Conservation (phyloP, 2,329 filamentous ascomycete genomes). For the Fusarium heterosporum region DNA sequence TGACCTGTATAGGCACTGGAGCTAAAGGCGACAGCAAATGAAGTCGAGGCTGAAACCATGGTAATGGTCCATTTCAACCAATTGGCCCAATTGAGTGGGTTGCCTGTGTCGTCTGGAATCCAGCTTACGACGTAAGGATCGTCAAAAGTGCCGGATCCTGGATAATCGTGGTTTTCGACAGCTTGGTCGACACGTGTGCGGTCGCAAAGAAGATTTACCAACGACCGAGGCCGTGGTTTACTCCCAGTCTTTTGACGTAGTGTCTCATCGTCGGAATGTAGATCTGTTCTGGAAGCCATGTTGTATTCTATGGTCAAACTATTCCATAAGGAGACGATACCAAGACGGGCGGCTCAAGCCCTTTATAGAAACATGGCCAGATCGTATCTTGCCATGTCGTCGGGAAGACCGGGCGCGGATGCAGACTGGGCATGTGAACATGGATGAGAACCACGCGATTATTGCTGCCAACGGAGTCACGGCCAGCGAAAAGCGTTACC, state of each 20-base stretch:
- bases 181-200: slow-evolving; percentile 68
- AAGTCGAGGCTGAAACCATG: slow-evolving; percentile 71
- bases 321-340: slow-evolving; percentile 18
- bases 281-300: slow-evolving; percentile 17
- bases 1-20: slow-evolving; percentile 75
- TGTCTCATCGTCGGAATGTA: slow-evolving; percentile 32
- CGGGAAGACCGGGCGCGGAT: slow-evolving; percentile 22
- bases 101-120: slow-evolving; percentile 73
- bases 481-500: too few species aligned
- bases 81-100: slow-evolving; percentile 70
- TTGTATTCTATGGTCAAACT: neutral
- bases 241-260: slow-evolving; percentile 20
- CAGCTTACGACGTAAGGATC: slow-evolving; percentile 77
- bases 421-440: neutral
- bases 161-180: slow-evolving; percentile 67
- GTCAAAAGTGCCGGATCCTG: slow-evolving; percentile 71
- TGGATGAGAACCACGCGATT: slow-evolving; percentile 27
- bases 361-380: slow-evolving; percentile 30
- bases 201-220: slow-evolving; percentile 62
- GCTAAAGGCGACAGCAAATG: slow-evolving; percentile 76
- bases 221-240: slow-evolving; percentile 14
- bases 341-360: slow-evolving; percentile 21
- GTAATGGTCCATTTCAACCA: slow-evolving; percentile 75
- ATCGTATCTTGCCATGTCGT: slow-evolving; percentile 22
- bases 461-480: neutral